phyloP scores from a whole-genome alignment of 495 filamentous ascomycete species.

The Melanomma pulvis-pyrius region DNA sequence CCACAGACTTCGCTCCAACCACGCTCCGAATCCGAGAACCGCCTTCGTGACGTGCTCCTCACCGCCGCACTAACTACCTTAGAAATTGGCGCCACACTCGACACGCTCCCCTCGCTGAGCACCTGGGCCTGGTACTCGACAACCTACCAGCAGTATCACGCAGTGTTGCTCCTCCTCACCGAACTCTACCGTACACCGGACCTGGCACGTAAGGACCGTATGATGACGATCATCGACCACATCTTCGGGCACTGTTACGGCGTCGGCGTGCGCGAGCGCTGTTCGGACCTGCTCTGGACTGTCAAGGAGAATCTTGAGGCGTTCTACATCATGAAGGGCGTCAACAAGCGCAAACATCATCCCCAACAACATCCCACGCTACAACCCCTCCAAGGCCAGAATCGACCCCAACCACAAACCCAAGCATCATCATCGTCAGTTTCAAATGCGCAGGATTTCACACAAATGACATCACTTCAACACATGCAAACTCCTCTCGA shows the following conservation, averaged over 20 bases:
- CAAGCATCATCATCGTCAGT: not conserved
- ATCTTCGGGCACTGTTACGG: slow-evolving; percentile 42
- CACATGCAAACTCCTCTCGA: slow-evolving; percentile 26
- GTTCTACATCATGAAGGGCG: slow-evolving; percentile 35
- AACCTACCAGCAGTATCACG: slow-evolving; percentile 39
- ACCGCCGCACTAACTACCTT: slow-evolving; percentile 34
- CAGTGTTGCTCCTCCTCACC: slow-evolving; percentile 34
- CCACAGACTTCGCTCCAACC: slow-evolving; percentile 31
- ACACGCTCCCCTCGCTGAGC: slow-evolving; percentile 35
- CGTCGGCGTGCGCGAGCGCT: slow-evolving; percentile 34
- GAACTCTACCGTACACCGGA: slow-evolving; percentile 38
- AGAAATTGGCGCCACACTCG: slow-evolving; percentile 38
- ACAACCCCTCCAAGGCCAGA: not conserved
- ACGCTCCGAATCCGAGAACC: slow-evolving; percentile 37
- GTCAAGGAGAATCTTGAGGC: slow-evolving; percentile 39
- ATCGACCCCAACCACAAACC: not conserved
- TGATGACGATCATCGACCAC: slow-evolving; percentile 39
- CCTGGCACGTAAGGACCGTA: slow-evolving; percentile 31
- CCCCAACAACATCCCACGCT: slow-evolving; percentile 7
- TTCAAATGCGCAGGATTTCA: not conserved
- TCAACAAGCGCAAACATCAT: slow-evolving; percentile 19
- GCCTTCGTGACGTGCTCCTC: slow-evolving; percentile 32
- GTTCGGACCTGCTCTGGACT: slow-evolving; percentile 35
- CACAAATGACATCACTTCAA: not conserved
- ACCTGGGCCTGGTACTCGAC: slow-evolving; percentile 41